A percentile compares a stretch with the other conserved stretches of the same genome.
Evolutionary conservation across 2,329 filamentous ascomycete species (phyloP).

Genomic region (Aspergillus flavus): DNA sequence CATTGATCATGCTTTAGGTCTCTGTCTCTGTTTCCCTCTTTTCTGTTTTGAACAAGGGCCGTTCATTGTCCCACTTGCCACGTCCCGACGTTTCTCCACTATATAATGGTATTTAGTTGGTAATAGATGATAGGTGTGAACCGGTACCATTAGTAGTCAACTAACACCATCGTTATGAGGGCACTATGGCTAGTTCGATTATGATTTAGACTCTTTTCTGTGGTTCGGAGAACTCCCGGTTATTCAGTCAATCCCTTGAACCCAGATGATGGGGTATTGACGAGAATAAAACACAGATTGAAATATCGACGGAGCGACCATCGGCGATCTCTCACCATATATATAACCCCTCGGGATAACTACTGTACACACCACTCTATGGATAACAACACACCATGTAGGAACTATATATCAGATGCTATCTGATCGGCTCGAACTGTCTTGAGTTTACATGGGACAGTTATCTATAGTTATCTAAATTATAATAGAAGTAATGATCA

Average conservation of each 20-base stretch:
- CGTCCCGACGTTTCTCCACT: slow-evolving; percentile 20
- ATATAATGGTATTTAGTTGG: slow-evolving; percentile 10
- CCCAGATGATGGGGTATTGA: no score
- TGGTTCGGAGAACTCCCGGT: not conserved
- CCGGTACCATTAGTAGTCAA: not conserved
- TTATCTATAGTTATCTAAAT: not conserved
- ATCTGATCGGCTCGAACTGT: not conserved
- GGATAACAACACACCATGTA: not conserved
- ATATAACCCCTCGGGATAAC: not conserved
- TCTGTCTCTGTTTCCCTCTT: not conserved
- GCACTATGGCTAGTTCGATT: not conserved
- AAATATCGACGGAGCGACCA: not conserved
- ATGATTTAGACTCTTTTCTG: not conserved
- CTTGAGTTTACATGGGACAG: not conserved
- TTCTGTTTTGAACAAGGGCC: slow-evolving; percentile 3
- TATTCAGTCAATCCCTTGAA: not conserved
- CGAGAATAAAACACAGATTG: not conserved
- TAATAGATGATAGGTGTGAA: slow-evolving; percentile 9
- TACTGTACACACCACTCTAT: not conserved
- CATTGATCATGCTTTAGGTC: not conserved
- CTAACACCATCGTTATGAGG: not conserved
- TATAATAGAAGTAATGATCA: not conserved
- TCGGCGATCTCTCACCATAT: slow-evolving; percentile 5
- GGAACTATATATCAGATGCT: not conserved
- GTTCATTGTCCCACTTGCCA: slow-evolving; percentile 20